Evolutionary conservation across 2,329 filamentous ascomycete genomes (phyloP).

Genomic region (Fusarium poae): DNA sequence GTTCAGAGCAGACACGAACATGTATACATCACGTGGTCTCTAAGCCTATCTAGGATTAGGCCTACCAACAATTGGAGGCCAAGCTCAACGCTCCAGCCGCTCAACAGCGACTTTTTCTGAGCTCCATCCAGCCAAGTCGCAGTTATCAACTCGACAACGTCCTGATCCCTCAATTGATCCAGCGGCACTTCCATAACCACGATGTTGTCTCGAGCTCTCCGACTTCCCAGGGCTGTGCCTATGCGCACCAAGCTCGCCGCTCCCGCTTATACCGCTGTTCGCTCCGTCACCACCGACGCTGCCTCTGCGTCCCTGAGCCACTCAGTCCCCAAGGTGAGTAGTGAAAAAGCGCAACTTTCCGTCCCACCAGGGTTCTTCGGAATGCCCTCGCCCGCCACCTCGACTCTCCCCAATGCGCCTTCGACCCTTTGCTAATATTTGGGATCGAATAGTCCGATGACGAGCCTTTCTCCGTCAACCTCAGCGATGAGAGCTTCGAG

Average conservation of each 20-base stretch:
- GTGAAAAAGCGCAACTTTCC: constrained; percentile 45
- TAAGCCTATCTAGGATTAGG: constrained; percentile 51
- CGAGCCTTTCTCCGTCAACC: constrained; percentile 89
- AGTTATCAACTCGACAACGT: constrained; percentile 51
- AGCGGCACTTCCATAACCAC: constrained; percentile 53
- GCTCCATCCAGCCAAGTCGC: constrained; percentile 53
- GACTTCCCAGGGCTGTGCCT: constrained; percentile 70
- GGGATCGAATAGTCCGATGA: constrained; percentile 79
- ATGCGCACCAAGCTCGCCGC: constrained; percentile 64
- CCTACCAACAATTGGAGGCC: constrained; percentile 54
- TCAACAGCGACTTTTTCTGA: constrained; percentile 61
- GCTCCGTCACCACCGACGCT: constrained; percentile 94
- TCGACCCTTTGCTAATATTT: constrained; percentile 34
- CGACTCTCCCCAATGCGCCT: background rate
- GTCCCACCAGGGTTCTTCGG: constrained; percentile 16
- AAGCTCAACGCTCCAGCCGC: constrained; percentile 56
- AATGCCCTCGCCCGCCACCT: constrained; percentile 10
- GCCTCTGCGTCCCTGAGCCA: constrained; percentile 91
- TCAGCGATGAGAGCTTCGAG: constrained; percentile 99
- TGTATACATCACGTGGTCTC: constrained; percentile 41
- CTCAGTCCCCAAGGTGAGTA: constrained; percentile 67
- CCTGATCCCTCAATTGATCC: constrained; percentile 49
- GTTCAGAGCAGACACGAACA: background rate
- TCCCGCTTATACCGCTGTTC: constrained; percentile 65
- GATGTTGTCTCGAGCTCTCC: constrained; percentile 80